Evolutionary conservation across 352 stramenopile genomes (phyloP).

Genomic region (Vaucheria bursata): DNA sequence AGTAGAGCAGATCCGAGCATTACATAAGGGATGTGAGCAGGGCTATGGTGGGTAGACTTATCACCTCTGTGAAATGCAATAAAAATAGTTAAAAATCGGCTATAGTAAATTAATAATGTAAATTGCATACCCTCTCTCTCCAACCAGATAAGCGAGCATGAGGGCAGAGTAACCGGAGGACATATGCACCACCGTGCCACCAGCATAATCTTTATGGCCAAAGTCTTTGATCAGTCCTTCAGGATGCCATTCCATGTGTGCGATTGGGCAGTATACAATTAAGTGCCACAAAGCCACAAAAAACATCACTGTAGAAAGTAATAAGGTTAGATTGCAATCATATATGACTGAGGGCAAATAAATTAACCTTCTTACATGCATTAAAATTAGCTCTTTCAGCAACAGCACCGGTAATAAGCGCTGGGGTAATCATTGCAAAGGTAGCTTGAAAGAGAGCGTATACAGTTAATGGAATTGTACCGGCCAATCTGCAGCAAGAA

Average conservation of each 20-base stretch:
- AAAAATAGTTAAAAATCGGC: no score
- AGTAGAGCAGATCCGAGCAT: constrained; percentile 60
- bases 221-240: constrained; percentile 54
- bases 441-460: constrained; percentile 70
- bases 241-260: constrained; percentile 68
- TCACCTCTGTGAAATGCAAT: no score
- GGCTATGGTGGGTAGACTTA: constrained; percentile 54
- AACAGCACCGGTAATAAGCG: constrained; percentile 63
- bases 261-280: constrained; percentile 69
- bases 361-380: constrained; percentile 46
- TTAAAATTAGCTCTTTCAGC: constrained; percentile 71
- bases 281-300: constrained; percentile 71
- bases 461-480: constrained; percentile 59
- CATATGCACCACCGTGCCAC: constrained; percentile 70
- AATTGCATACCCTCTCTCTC: no score
- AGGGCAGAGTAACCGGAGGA: constrained; percentile 65
- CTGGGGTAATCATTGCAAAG: constrained; percentile 68
- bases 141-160: constrained; percentile 61
- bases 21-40: constrained; percentile 69
- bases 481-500: constrained; percentile 50
- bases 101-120: no score
- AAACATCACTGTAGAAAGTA: constrained; percentile 46
- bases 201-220: constrained; percentile 66
- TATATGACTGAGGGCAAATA: not conserved
- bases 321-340: not conserved